Evolutionary conservation across 192 early-diverging fungal genomes (phyloP), one percentile per base, ranked within the genome.

Genomic region (Coemansia sp.): DNA sequence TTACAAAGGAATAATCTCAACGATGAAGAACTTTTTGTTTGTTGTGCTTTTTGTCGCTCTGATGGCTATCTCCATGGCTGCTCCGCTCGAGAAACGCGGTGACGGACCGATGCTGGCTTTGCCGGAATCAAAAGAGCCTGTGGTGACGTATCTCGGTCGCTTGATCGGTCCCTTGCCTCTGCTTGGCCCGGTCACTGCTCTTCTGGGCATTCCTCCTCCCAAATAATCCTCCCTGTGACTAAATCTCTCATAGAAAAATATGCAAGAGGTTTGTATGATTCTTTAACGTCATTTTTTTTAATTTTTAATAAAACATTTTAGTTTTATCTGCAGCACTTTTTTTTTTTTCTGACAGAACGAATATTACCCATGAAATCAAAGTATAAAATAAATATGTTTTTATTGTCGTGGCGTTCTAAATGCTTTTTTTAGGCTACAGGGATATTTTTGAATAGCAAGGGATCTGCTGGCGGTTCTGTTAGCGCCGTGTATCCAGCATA

Each of bases 31-130:
- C 39, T n/a, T 62, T n/a, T 41, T 59, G 20, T 38, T 76, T 18
- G n/a, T 66, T 22, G 17, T 73, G 1, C 57, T 67, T 34, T 18
- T 76, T 8, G 4, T 63, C 17, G 72, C 67, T 0, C 15, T 66
- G 0, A 36, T 68, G 12, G 61, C 70, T 2, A 20, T 63, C 0
- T 38, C 59, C 2, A 22, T 65, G 4, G 56, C 51, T 5, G 72
- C 61, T 11, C 72, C 72, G 8, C 6, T 76, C 39, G 61, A 71
- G 7, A 74, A 74, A 38, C 74, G 72, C 33, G 61, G 34, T 35
- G 65, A 74, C 7, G 71, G 72, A 0, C 72, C 72, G 1, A 54
- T 68, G 33, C 54, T 82, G 1, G 61, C 75, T 8, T 64, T 82
- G 14, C 80, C 80, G 0, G 69, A 45, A 3, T 0, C 65, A 12